A percentile compares a stretch with the other conserved stretches of the same genome.
Evolutionary conservation across 192 early-diverging fungal genomes (phyloP).

Genomic region (Backusella liffmaniae): DNA sequence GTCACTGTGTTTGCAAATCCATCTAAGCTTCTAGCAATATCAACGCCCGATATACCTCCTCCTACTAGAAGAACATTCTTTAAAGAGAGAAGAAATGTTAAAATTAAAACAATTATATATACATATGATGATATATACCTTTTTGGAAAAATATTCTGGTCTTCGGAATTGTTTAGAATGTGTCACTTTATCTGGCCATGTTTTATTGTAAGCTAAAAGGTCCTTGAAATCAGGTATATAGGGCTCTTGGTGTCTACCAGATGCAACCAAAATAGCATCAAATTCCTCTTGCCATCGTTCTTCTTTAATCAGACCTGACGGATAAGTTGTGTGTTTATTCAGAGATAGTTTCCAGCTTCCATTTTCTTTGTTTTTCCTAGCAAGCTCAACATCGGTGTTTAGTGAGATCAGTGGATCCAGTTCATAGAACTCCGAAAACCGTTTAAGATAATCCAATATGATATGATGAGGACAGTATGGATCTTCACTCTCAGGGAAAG

Average conservation of each 20-base stretch:
- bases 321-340: neutral
- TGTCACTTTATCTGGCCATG: constrained; percentile 19
- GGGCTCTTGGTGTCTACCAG: constrained; percentile 17
- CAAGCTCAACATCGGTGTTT: constrained; percentile 18
- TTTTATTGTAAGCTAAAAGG: constrained; percentile 11
- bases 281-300: neutral
- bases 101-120: neutral
- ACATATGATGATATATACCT: constrained; percentile 10
- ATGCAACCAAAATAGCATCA: constrained; percentile 22
- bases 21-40: constrained; percentile 12
- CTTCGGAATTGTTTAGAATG: constrained; percentile 27
- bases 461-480: neutral
- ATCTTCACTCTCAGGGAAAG: neutral
- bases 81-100: neutral
- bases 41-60: constrained; percentile 15
- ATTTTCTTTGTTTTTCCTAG: constrained; percentile 7
- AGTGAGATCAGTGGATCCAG: constrained; percentile 19
- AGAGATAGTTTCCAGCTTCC: neutral
- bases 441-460: constrained; percentile 12
- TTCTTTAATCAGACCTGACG: neutral
- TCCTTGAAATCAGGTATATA: constrained; percentile 13
- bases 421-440: constrained; percentile 8
- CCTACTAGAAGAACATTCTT: constrained; percentile 25
- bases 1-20: constrained; percentile 11
- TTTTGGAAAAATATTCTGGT: constrained; percentile 7